Conservation (phyloP, 106 monocot genomes). For the Acanthochlamys bracteata region DNA sequence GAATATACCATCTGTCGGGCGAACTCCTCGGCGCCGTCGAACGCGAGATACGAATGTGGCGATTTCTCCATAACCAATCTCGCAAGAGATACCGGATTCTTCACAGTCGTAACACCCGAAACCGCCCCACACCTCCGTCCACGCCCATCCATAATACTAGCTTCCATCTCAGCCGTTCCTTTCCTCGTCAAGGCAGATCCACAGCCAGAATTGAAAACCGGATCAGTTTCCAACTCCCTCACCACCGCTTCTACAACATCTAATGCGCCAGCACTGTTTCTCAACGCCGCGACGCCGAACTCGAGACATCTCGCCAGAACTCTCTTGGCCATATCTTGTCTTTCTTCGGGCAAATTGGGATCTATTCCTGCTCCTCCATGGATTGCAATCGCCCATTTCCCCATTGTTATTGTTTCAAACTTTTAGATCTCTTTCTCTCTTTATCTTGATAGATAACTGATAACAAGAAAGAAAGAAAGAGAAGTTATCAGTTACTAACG, state of each 20-base stretch:
- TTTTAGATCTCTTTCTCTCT: too few relatives aligned
- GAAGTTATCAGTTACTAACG: too few relatives aligned
- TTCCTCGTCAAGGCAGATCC: constrained; percentile 66
- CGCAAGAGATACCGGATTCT: constrained; percentile 87
- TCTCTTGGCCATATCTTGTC: constrained; percentile 68
- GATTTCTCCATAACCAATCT: constrained; percentile 86
- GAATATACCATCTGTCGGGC: constrained; percentile 57
- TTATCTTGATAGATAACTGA: too few relatives aligned
- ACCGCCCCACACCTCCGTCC: constrained; percentile 84
- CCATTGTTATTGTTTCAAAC: constrained; percentile 11
- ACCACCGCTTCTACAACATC: constrained; percentile 89
- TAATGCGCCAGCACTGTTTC: constrained; percentile 23
- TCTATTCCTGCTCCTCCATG: constrained; percentile 96
- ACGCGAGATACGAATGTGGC: constrained; percentile 93
- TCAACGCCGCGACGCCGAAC: constrained; percentile 48
- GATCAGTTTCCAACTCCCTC: constrained; percentile 76
- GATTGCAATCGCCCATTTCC: constrained; percentile 77
- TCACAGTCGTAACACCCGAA: constrained; percentile 81
- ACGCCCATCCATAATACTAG: constrained; percentile 90
- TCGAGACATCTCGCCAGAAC: constrained; percentile 68
- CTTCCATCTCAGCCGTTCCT: constrained; percentile 98
- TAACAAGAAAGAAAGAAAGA: too few relatives aligned
- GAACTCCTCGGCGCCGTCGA: constrained; percentile 87
- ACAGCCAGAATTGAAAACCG: constrained; percentile 80
- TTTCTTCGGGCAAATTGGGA: constrained; percentile 59